phyloP scores from a whole-genome alignment of 495 filamentous ascomycete species.

The Tuber calosporum region DNA sequence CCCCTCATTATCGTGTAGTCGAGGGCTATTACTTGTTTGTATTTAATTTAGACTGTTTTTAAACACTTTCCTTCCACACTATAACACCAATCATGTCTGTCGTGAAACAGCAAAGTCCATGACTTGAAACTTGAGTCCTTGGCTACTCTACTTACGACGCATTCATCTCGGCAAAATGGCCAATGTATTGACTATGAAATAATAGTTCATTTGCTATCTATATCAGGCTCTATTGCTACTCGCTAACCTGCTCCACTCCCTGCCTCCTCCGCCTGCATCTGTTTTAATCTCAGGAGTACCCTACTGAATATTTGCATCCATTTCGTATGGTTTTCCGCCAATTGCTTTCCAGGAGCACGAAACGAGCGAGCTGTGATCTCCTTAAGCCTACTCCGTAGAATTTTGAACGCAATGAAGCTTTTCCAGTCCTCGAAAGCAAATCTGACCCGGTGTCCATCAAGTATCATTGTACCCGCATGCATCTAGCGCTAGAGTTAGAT shows the following conservation, averaged over 20 bases:
- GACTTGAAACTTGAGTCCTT: neutral
- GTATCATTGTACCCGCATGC: conserved; percentile 74
- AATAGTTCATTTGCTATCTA: neutral
- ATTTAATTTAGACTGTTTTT: neutral
- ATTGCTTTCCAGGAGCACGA: conserved; percentile 59
- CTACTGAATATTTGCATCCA: conserved; percentile 63
- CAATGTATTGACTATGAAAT: neutral
- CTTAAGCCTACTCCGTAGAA: conserved; percentile 58
- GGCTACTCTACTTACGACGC: neutral
- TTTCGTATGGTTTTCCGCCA: conserved; percentile 58
- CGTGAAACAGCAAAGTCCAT: neutral
- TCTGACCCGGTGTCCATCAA: conserved; percentile 81
- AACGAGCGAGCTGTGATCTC: conserved; percentile 66
- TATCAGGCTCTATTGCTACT: neutral
- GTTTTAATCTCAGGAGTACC: conserved; percentile 15
- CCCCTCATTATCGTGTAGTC: neutral
- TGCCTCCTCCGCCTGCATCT: neutral
- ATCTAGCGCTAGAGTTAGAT: conserved; percentile 46
- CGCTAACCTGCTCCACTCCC: neutral
- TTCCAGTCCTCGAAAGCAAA: conserved; percentile 87
- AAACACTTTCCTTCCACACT: neutral
- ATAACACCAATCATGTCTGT: neutral
- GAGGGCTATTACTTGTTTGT: neutral
- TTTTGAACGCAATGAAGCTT: conserved; percentile 75
- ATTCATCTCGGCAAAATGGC: neutral